A percentile compares a stretch with the other conserved stretches of the same genome.
Conservation (phyloP, 257 asterid genomes). For the Salvia miltiorrhiza region DNA sequence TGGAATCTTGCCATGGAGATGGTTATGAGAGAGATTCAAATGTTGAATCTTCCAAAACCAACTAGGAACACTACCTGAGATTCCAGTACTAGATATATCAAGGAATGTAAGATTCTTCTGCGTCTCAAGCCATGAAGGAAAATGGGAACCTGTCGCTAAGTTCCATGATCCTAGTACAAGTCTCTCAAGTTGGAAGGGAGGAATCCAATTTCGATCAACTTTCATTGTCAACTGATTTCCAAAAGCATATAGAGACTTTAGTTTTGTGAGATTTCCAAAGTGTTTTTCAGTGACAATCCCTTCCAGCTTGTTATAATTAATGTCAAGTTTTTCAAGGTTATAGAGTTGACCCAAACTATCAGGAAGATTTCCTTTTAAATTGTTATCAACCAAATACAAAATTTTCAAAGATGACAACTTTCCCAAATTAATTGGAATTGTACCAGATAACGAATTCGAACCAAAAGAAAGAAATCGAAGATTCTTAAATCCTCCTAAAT, state of each 20-base stretch:
- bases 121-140: slow-evolving; percentile 31
- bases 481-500: slow-evolving; percentile 20
- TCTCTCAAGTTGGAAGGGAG: neutral
- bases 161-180: slow-evolving; percentile 21
- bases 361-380: slow-evolving; percentile 38
- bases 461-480: neutral
- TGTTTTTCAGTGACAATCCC: slow-evolving; percentile 34
- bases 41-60: slow-evolving; percentile 25
- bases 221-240: slow-evolving; percentile 23
- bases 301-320: slow-evolving; percentile 12
- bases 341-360: slow-evolving; percentile 30
- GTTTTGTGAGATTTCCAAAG: slow-evolving; percentile 30
- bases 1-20: slow-evolving; percentile 29
- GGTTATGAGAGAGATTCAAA: slow-evolving; percentile 30
- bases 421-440: slow-evolving; percentile 28
- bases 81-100: slow-evolving; percentile 28
- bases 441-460: slow-evolving; percentile 17
- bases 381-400: neutral
- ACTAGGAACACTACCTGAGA: slow-evolving; percentile 19
- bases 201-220: slow-evolving; percentile 29
- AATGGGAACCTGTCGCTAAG: slow-evolving; percentile 14
- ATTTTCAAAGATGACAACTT: slow-evolving; percentile 5
- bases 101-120: neutral
- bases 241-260: neutral
- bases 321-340: neutral